Evolutionary conservation across 2,329 filamentous ascomycete genomes (phyloP).

Genomic region (Beauveria australis): DNA sequence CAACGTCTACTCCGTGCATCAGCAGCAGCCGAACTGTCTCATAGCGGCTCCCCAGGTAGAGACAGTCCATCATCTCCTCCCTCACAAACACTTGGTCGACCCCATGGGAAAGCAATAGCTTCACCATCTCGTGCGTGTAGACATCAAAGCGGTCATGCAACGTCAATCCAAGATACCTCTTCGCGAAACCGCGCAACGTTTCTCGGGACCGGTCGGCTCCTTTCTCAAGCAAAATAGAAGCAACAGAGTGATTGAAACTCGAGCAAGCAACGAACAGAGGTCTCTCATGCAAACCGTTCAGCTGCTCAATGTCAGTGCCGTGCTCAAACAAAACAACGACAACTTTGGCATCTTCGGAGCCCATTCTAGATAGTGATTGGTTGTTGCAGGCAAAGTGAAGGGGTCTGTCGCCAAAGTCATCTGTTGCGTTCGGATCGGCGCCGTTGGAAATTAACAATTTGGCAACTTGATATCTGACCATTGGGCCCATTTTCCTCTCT

Average conservation of each 20-base stretch:
- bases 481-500: too few relatives aligned
- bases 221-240: background rate
- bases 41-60: accelerated
- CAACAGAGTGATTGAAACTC: background rate
- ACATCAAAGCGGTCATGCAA: background rate
- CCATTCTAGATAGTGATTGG: too few relatives aligned
- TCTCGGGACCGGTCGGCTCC: background rate
- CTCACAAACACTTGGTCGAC: background rate
- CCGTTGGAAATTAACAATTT: background rate
- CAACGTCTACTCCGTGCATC: background rate
- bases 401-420: background rate
- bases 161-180: too few relatives aligned
- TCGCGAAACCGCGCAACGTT: background rate
- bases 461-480: background rate
- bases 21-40: background rate
- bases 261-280: background rate
- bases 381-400: background rate
- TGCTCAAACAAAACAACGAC: background rate
- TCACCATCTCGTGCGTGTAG: background rate
- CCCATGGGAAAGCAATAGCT: background rate
- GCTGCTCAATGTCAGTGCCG: background rate
- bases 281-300: background rate
- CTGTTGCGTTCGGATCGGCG: background rate
- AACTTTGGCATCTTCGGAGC: background rate
- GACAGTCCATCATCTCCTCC: background rate